phyloP scores from a whole-genome alignment of 2,329 filamentous ascomycete genomes.

The Apiospora kogelbergensis region DNA sequence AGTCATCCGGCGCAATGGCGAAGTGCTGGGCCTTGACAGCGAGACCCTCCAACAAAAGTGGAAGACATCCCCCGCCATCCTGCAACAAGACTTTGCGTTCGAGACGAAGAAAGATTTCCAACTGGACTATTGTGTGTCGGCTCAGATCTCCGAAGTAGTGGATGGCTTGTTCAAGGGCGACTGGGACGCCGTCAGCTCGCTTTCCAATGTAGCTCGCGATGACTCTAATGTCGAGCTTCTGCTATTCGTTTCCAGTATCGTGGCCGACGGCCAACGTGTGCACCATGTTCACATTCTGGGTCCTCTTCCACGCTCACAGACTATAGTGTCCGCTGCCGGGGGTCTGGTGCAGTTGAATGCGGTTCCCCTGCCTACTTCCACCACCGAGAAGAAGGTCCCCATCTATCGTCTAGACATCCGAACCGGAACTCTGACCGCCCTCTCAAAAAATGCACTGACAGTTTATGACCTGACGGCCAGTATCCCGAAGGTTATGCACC shows the following conservation, averaged over 20 bases:
- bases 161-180: slow-evolving; percentile 57
- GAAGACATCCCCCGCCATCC: slow-evolving; percentile 42
- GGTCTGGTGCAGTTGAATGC: slow-evolving; percentile 28
- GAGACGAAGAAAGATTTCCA: slow-evolving; percentile 35
- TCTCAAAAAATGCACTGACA: slow-evolving; percentile 52
- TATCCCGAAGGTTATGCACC: slow-evolving; percentile 60
- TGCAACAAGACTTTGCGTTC: slow-evolving; percentile 41
- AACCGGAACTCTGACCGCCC: slow-evolving; percentile 63
- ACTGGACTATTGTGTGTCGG: slow-evolving; percentile 51
- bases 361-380: slow-evolving; percentile 22
- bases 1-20: slow-evolving; percentile 59
- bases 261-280: slow-evolving; percentile 23
- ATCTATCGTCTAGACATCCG: slow-evolving; percentile 60
- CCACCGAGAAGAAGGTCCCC: slow-evolving; percentile 18
- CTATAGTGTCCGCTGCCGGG: slow-evolving; percentile 15
- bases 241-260: slow-evolving; percentile 46
- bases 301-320: slow-evolving; percentile 20
- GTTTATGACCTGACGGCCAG: slow-evolving; percentile 65
- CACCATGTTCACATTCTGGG: slow-evolving; percentile 31
- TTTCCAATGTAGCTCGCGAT: slow-evolving; percentile 46
- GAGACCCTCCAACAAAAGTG: slow-evolving; percentile 51
- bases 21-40: slow-evolving; percentile 59
- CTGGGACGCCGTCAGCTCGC: slow-evolving; percentile 50
- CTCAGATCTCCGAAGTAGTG: slow-evolving; percentile 46
- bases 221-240: slow-evolving; percentile 50